A percentile compares a stretch with the other conserved stretches of the same genome.
These are phyloP conservation scores for Calamus simplicifolius DNA, from an alignment of 176 grass and related monocot species.

Conservation along the genomic window DNA sequence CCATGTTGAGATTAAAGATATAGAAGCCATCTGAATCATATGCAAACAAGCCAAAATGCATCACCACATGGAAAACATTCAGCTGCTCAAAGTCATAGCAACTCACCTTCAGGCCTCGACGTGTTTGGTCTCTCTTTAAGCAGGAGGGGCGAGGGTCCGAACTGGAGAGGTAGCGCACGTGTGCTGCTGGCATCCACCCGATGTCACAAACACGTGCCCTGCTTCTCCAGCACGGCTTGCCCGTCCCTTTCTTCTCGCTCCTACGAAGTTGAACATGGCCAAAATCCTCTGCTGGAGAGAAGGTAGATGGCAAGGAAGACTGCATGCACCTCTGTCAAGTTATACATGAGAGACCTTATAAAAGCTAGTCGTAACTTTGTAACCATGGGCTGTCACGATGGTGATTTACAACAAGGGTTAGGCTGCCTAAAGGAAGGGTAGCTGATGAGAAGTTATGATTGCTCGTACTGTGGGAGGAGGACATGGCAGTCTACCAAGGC, in stretches of 20 bases:
- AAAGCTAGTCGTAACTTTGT: no score
- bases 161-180: conserved; percentile 1
- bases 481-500: not conserved
- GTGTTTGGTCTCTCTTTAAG: no score
- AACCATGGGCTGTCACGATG: not conserved
- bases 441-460: not conserved
- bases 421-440: not conserved
- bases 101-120: no score
- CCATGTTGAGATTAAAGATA: no score
- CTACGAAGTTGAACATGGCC: not conserved
- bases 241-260: not conserved
- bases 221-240: conserved; percentile 10
- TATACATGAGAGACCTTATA: not conserved
- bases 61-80: no score
- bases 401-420: not conserved
- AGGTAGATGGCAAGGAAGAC: not conserved
- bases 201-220: conserved; percentile 8
- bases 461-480: not conserved
- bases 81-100: no score
- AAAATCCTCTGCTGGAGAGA: no score
- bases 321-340: not conserved
- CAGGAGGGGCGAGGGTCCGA: not conserved
- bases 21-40: no score
- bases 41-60: no score
- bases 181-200: not conserved